phyloP scores from a whole-genome alignment of 768 basidiomycete species.

The Suillus plorans region DNA sequence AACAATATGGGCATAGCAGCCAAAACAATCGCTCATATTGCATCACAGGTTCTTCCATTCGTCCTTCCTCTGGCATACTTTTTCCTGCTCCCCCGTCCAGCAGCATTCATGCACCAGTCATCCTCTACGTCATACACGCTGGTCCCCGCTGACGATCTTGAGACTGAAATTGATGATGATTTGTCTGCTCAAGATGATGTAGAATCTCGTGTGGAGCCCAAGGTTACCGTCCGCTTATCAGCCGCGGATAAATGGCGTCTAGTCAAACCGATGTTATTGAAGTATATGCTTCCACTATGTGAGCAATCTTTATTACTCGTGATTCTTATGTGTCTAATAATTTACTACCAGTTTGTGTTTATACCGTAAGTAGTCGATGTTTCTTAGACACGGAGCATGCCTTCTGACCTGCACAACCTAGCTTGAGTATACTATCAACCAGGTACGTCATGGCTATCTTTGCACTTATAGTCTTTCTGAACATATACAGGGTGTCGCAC shows the following conservation, averaged over 20 bases:
- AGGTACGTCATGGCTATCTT: slow-evolving; percentile 40
- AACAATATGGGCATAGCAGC: slow-evolving; percentile 23
- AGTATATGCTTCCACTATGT: slow-evolving; percentile 95
- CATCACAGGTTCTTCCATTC: slow-evolving; percentile 71
- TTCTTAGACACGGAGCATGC: neutral
- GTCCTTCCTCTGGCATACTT: slow-evolving; percentile 77
- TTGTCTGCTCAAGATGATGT: slow-evolving; percentile 22
- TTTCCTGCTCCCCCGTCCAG: slow-evolving; percentile 68
- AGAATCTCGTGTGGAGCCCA: slow-evolving; percentile 32
- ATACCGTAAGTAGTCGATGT: slow-evolving; percentile 44
- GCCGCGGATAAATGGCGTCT: slow-evolving; percentile 77
- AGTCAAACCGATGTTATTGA: slow-evolving; percentile 72
- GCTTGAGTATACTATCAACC: slow-evolving; percentile 93
- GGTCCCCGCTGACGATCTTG: slow-evolving; percentile 33
- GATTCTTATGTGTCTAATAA: slow-evolving; percentile 15
- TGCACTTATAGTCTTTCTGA: neutral
- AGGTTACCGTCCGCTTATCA: slow-evolving; percentile 54
- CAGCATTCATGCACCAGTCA: slow-evolving; percentile 46
- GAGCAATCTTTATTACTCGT: slow-evolving; percentile 32
- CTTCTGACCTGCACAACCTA: slow-evolving; percentile 40
- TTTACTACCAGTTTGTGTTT: slow-evolving; percentile 49
- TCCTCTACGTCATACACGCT: slow-evolving; percentile 36
- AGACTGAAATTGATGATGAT: slow-evolving; percentile 20
- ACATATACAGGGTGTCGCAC: slow-evolving; percentile 70
- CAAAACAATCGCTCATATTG: slow-evolving; percentile 6